phyloP scores from a whole-genome alignment of 2,329 filamentous ascomycete species.

The Aspergillus viridinutans region DNA sequence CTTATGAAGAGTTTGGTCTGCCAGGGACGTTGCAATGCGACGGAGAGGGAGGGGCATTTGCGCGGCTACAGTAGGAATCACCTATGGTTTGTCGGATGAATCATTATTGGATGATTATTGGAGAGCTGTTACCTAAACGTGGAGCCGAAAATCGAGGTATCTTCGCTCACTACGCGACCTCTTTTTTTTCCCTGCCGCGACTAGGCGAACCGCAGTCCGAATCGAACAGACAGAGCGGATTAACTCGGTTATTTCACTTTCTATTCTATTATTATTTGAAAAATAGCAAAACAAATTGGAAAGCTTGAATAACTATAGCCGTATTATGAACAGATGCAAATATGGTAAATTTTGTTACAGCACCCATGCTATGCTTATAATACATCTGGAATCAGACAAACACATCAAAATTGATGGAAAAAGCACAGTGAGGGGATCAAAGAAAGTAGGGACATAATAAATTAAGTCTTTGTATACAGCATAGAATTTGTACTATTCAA shows the following conservation, averaged over 20 bases:
- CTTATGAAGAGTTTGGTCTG: constrained; percentile 11
- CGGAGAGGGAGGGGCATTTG: constrained; percentile 35
- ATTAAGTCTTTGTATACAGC: not conserved
- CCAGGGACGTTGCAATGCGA: constrained; percentile 23
- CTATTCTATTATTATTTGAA: not conserved
- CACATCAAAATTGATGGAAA: not conserved
- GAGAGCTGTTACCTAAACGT: not conserved
- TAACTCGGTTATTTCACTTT: not conserved
- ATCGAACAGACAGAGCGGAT: not conserved
- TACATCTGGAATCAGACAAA: not conserved
- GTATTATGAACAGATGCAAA: not conserved
- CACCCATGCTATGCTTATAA: not conserved
- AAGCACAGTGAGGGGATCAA: not conserved
- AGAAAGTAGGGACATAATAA: not conserved
- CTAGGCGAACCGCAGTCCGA: constrained; percentile 1
- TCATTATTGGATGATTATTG: not conserved
- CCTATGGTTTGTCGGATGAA: not conserved
- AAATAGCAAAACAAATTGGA: not conserved
- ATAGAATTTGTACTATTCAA: not conserved
- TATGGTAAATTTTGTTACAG: not conserved
- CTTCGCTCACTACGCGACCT: constrained; percentile 1
- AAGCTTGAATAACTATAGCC: not conserved
- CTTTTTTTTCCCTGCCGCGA: not conserved
- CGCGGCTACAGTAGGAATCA: constrained; percentile 15
- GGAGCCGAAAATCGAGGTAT: not conserved